Conservation (phyloP, 1,284 basidiomycete genomes). For the Quambalaria eucalypti region DNA sequence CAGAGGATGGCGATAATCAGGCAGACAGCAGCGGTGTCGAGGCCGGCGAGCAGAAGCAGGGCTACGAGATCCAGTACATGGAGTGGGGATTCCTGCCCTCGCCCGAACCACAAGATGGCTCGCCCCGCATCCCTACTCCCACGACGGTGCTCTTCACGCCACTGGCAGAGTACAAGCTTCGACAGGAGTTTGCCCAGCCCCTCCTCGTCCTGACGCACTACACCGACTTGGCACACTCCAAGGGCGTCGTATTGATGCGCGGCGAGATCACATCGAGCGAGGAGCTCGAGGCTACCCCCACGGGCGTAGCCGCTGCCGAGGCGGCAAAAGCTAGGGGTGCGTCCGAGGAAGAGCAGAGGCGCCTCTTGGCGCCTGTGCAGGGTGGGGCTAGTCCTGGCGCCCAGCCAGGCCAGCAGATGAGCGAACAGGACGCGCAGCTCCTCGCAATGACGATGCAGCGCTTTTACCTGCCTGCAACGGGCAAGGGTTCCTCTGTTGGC, state of each 20-base stretch:
- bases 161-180: slow-evolving; percentile 83
- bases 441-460: slow-evolving; percentile 36
- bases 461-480: slow-evolving; percentile 31
- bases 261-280: slow-evolving; percentile 72
- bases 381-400: slow-evolving; percentile 52
- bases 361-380: slow-evolving; percentile 56
- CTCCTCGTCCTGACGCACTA: slow-evolving; percentile 85
- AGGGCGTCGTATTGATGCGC: slow-evolving; percentile 74
- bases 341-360: slow-evolving; percentile 27
- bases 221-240: slow-evolving; percentile 72
- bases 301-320: slow-evolving; percentile 49
- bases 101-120: slow-evolving; percentile 2
- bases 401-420: slow-evolving; percentile 54
- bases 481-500: not conserved
- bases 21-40: slow-evolving; percentile 5
- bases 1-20: slow-evolving; percentile 3
- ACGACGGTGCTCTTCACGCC: slow-evolving; percentile 76
- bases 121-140: slow-evolving; percentile 7
- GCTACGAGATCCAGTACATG: slow-evolving; percentile 42
- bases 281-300: slow-evolving; percentile 16
- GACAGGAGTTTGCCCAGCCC: slow-evolving; percentile 78
- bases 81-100: slow-evolving; percentile 36
- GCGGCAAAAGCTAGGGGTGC: slow-evolving; percentile 55
- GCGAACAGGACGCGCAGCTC: slow-evolving; percentile 36
- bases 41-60: slow-evolving; percentile 14